A percentile compares a stretch with the other conserved stretches of the same genome.
Conservation (phyloP, 2,329 filamentous ascomycete genomes). For the Monosporascus sp. region DNA sequence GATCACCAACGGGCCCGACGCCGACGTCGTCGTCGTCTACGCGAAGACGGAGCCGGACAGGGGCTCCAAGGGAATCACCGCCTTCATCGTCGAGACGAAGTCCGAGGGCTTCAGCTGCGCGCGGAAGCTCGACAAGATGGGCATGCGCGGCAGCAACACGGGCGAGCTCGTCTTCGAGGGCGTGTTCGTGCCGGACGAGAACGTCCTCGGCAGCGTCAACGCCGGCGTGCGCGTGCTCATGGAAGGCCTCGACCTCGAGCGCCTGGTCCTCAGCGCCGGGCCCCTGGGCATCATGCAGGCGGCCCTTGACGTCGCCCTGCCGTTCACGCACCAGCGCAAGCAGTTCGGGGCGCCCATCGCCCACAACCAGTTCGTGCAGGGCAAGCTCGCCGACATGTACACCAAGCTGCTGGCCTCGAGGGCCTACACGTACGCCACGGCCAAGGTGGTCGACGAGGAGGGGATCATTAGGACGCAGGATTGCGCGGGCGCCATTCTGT, state of each 20-base stretch:
- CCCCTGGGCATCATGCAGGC: conserved; percentile 95
- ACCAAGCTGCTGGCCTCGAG: conserved; percentile 79
- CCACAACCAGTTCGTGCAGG: conserved; percentile 89
- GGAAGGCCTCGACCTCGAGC: conserved; percentile 92
- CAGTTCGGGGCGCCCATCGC: conserved; percentile 86
- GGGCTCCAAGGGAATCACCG: conserved; percentile 86
- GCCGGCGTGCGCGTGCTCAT: conserved; percentile 86
- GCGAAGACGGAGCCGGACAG: conserved; percentile 82
- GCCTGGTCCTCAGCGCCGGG: conserved; percentile 84
- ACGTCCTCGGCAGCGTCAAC: conserved; percentile 75
- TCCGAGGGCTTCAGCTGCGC: conserved; percentile 76
- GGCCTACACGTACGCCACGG: conserved; percentile 85
- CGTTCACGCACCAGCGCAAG: conserved; percentile 81
- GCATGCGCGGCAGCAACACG: conserved; percentile 95
- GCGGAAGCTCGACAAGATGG: conserved; percentile 93
- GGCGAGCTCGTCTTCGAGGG: conserved; percentile 88
- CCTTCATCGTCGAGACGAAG: conserved; percentile 77
- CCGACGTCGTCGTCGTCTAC: conserved; percentile 91
- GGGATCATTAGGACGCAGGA: conserved; percentile 76
- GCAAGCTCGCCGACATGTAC: conserved; percentile 94
- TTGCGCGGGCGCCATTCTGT: conserved; percentile 89
- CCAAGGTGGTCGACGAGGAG: conserved; percentile 71
- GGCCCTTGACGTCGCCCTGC: conserved; percentile 75
- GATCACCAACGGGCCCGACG: conserved; percentile 97
- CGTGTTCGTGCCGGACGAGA: conserved; percentile 80